Conservation (phyloP, 1,139 yeast species). For the Pichia kudriavzevii region DNA sequence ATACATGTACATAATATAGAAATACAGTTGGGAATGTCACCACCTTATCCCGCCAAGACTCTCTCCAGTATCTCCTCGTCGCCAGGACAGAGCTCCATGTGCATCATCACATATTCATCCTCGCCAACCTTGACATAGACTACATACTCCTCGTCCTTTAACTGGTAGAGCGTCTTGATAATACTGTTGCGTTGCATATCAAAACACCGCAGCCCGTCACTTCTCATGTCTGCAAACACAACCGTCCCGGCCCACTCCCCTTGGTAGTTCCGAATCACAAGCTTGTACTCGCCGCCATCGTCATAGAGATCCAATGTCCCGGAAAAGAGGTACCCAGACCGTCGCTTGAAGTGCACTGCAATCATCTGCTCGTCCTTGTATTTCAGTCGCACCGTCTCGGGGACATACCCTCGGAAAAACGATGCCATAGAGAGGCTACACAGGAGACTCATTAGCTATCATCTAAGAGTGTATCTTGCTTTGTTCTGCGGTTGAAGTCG, state of each 20-base stretch:
- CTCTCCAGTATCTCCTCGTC: slow-evolving; percentile 17
- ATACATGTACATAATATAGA: slow-evolving; percentile 1
- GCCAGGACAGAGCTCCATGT: slow-evolving; percentile 33
- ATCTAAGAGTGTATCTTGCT: too few species aligned
- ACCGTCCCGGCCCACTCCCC: slow-evolving; percentile 19
- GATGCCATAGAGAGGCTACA: too few species aligned
- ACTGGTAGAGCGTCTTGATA: slow-evolving; percentile 8
- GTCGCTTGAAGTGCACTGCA: too few species aligned
- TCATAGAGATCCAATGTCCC: slow-evolving; percentile 20
- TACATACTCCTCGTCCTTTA: slow-evolving; percentile 17
- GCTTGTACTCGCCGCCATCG: slow-evolving; percentile 1
- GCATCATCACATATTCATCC: slow-evolving; percentile 2
- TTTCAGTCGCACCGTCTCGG: too few species aligned
- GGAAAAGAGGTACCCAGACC: slow-evolving; percentile 15
- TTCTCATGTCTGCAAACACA: slow-evolving; percentile 15
- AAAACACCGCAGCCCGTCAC: slow-evolving; percentile 3
- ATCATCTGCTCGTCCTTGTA: too few species aligned
- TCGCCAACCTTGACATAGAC: slow-evolving; percentile 23
- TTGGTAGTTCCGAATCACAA: slow-evolving; percentile 6
- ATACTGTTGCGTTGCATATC: background rate
- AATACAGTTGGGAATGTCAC: background rate
- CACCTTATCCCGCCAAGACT: slow-evolving; percentile 12
- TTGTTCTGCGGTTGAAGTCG: too few species aligned
- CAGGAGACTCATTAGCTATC: too few species aligned
- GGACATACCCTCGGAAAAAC: too few species aligned